phyloP scores from a whole-genome alignment of 2,329 filamentous ascomycete genomes.

The Grosmannia penicillata region DNA sequence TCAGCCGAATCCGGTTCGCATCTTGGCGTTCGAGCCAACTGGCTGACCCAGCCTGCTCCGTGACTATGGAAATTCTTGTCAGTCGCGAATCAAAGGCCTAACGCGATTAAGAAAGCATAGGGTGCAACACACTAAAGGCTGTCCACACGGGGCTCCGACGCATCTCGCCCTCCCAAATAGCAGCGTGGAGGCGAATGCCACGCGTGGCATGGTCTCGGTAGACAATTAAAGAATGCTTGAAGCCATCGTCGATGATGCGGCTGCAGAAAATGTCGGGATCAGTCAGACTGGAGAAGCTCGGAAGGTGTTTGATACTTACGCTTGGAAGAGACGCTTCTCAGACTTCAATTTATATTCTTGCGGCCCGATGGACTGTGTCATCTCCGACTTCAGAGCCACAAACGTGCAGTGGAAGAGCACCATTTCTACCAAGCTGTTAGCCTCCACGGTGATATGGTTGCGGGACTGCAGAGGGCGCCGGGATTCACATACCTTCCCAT shows the following conservation, averaged over 20 bases:
- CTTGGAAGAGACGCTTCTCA: constrained; percentile 40
- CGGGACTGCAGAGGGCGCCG: not conserved
- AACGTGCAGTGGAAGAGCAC: constrained; percentile 45
- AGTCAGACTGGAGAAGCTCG: not conserved
- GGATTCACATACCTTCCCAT: constrained; percentile 37
- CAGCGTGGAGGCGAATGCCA: constrained; percentile 38
- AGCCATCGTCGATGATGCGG: constrained; percentile 40
- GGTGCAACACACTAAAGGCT: constrained; percentile 35
- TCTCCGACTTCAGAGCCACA: constrained; percentile 36
- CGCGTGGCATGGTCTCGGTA: constrained; percentile 33
- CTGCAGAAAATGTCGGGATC: constrained; percentile 18
- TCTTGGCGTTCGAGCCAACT: constrained; percentile 36
- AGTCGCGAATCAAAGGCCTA: too few species aligned
- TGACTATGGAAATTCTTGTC: constrained; percentile 32
- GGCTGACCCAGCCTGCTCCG: constrained; percentile 30
- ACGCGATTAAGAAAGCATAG: too few species aligned
- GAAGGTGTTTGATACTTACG: constrained; percentile 23
- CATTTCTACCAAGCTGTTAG: constrained; percentile 29
- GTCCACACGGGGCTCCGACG: constrained; percentile 46
- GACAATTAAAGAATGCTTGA: constrained; percentile 37
- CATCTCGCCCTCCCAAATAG: constrained; percentile 38
- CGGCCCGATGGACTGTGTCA: constrained; percentile 27
- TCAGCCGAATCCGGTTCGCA: constrained; percentile 32
- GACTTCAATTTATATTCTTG: constrained; percentile 29
- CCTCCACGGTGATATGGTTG: too few species aligned